phyloP scores from a whole-genome alignment of 2,329 filamentous ascomycete genomes.

The Trichothecium sympodiale region DNA sequence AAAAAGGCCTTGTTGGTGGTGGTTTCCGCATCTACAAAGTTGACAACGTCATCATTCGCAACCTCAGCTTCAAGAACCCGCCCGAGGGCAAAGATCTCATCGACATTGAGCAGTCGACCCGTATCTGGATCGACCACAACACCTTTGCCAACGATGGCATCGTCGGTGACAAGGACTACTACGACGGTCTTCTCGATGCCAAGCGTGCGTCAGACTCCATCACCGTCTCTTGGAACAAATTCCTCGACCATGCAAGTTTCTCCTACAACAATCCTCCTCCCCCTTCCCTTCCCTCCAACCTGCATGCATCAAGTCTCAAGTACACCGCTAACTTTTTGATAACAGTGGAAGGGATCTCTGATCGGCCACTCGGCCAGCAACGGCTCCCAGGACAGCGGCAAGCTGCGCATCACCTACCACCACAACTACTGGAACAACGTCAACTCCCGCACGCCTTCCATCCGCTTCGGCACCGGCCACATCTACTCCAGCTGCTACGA shows the following conservation, averaged over 20 bases:
- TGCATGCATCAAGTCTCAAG: too few relatives aligned
- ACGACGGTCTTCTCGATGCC: conserved; percentile 30
- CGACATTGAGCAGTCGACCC: conserved; percentile 30
- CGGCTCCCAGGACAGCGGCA: conserved; percentile 41
- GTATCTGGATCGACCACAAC: conserved; percentile 34
- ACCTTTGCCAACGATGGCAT: conserved; percentile 24
- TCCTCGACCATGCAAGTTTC: conserved; percentile 24
- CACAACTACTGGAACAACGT: conserved; percentile 51
- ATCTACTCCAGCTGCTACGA: conserved; percentile 31
- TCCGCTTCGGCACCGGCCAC: conserved; percentile 52
- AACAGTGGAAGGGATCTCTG: conserved; percentile 40
- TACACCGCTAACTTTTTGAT: too few relatives aligned
- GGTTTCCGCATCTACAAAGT: conserved; percentile 34
- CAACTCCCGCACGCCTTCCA: conserved; percentile 44
- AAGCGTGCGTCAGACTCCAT: conserved; percentile 28
- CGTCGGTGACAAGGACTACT: conserved; percentile 25
- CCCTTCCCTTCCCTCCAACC: too few relatives aligned
- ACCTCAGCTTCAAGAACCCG: conserved; percentile 38
- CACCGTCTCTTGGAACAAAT: conserved; percentile 27
- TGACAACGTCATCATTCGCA: conserved; percentile 44
- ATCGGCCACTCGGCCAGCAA: conserved; percentile 51
- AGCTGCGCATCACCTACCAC: conserved; percentile 45
- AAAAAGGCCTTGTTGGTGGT: conserved; percentile 27
- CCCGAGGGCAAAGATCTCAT: conserved; percentile 37
- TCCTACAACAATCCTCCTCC: too few relatives aligned